Base-by-base conservation (phyloP, 75 land plant species). In the Isoetes taiwanensis region DNA sequence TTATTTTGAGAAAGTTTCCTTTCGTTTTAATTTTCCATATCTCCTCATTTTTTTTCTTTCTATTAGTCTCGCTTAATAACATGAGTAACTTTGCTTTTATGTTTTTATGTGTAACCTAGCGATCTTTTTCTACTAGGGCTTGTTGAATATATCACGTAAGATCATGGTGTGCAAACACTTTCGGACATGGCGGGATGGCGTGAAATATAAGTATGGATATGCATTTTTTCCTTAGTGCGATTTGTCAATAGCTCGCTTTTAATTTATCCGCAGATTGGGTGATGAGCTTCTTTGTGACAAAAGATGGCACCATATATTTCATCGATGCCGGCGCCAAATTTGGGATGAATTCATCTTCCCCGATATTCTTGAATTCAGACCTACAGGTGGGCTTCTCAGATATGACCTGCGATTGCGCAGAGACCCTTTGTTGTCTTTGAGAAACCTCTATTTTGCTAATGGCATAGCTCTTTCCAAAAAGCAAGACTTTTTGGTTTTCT, bases 301-400 rank as follows among this genome's bases (percentile, higher is more conserved):
- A 46, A 3, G 79, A 82, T 28, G 91, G 91, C 20, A 52, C 53
- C 0, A 63, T 84, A 14, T 88, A 84, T 55, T 88, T 88, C 74
- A 81, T 90, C 0, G 90, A 84, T 37, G 76, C 95, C 8, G 64
- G 72, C 1, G 55, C 54, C 59, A 88, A 85, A 62, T 81, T 60
- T 58, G 8, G 1, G 20, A 43, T 0, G 32, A 52, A 0, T 17
- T 17, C 32, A 0, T 33, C 3, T 5, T 23, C 12, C 46, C 73
- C 3, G 87, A 80, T 26, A 0, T 67, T 0, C 21, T 76, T 1
- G 82, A 72, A 48, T 75, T 60, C 3, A 60, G 67, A 30, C 80
- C 85, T 0, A 59, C 78, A 26, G 95, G 90, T 0, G 41, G 95
- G 28, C 62, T 88, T 4, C 21, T 84, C 41, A 80, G 76, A 52